Conservation (phyloP, 768 basidiomycete species). For the Pulveroboletus sp. region DNA sequence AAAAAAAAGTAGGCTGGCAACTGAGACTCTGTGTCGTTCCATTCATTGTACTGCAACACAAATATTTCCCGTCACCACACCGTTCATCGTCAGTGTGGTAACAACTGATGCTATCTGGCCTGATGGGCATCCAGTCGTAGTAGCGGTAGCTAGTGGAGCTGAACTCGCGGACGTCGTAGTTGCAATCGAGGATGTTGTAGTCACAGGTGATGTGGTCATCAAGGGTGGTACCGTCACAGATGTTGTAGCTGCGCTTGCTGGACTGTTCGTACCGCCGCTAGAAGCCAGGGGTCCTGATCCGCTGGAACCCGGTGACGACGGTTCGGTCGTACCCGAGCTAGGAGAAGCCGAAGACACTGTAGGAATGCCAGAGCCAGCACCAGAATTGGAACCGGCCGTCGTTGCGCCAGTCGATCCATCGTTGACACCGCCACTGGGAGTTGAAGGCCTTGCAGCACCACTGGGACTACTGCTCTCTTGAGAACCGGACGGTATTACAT, state of each 20-base stretch:
- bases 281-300: not conserved
- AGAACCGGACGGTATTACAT: not conserved
- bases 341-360: not conserved
- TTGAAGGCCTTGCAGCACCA: not conserved
- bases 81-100: not conserved
- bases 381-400: not conserved
- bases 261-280: not conserved
- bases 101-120: constrained; percentile 8
- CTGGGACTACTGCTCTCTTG: not conserved
- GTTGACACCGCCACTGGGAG: not conserved
- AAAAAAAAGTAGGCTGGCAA: not conserved
- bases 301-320: not conserved
- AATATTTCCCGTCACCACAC: not conserved
- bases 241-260: not conserved
- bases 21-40: not conserved
- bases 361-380: not conserved
- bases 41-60: constrained; percentile 10
- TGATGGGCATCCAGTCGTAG: constrained; percentile 8
- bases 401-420: not conserved
- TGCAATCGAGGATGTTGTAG: not conserved
- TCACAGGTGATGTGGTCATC: not conserved
- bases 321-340: not conserved
- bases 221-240: not conserved
- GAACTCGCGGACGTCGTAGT: constrained; percentile 2
- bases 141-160: not conserved